phyloP scores from a whole-genome alignment of 2,329 filamentous ascomycete species.

The Diaporthe citrichinensis region DNA sequence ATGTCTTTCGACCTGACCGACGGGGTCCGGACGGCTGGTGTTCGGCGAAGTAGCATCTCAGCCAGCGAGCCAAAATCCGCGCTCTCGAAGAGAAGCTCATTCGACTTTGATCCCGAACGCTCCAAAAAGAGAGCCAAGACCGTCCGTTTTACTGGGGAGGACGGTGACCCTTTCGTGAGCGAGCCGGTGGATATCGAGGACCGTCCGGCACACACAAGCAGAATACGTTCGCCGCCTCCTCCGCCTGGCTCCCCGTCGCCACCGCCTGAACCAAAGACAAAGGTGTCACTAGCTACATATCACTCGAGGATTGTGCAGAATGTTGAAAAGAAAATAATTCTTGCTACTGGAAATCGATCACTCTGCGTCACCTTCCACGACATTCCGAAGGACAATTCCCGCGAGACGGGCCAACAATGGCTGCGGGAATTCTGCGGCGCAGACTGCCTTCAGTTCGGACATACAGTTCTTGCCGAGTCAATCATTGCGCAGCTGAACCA shows the following conservation, averaged over 20 bases:
- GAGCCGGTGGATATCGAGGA: slow-evolving; percentile 46
- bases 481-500: slow-evolving; percentile 40
- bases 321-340: slow-evolving; percentile 44
- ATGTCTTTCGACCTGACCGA: slow-evolving; percentile 15
- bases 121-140: slow-evolving; percentile 53
- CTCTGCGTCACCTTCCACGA: slow-evolving; percentile 47
- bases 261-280: slow-evolving; percentile 34
- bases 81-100: slow-evolving; percentile 28
- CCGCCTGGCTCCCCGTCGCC: slow-evolving; percentile 17
- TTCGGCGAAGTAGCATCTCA: slow-evolving; percentile 37
- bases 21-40: neutral
- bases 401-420: slow-evolving; percentile 43
- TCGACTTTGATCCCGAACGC: slow-evolving; percentile 4
- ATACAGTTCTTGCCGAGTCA: slow-evolving; percentile 49
- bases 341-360: slow-evolving; percentile 40
- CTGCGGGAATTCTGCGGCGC: slow-evolving; percentile 44
- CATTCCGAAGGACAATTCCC: slow-evolving; percentile 41
- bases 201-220: slow-evolving; percentile 6
- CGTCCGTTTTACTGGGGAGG: slow-evolving; percentile 53
- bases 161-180: slow-evolving; percentile 43
- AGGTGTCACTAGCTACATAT: slow-evolving; percentile 35
- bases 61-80: slow-evolving; percentile 1
- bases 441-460: slow-evolving; percentile 48
- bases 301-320: slow-evolving; percentile 39
- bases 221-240: slow-evolving; percentile 29